Conservation (phyloP, 768 basidiomycete genomes). For the Neoboletus brunneissimus region DNA sequence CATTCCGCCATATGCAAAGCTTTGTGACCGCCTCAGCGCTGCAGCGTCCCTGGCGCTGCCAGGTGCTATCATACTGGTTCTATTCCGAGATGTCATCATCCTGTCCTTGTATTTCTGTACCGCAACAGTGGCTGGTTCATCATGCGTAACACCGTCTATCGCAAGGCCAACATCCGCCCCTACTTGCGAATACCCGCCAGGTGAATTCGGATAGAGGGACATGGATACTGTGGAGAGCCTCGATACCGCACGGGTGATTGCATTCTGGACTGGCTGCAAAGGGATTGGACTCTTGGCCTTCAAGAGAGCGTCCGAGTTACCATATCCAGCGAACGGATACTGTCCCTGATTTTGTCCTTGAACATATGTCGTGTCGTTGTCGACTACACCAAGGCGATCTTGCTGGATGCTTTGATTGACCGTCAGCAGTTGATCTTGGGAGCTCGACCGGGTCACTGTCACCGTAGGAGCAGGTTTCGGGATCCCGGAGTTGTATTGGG, state of each 20-base stretch:
- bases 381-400: constrained; percentile 4
- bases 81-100: constrained; percentile 15
- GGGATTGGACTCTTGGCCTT: constrained; percentile 29
- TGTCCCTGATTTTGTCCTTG: constrained; percentile 12
- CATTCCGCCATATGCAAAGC: constrained; percentile 52
- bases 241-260: constrained; percentile 40
- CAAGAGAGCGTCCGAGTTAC: constrained; percentile 19
- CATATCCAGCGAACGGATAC: constrained; percentile 27
- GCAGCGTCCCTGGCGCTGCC: constrained; percentile 19
- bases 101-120: constrained; percentile 36
- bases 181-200: constrained; percentile 27
- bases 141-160: constrained; percentile 38
- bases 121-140: constrained; percentile 39
- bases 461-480: constrained; percentile 26
- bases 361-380: constrained; percentile 11
- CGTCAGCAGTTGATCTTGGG: constrained; percentile 12
- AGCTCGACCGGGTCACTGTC: constrained; percentile 25
- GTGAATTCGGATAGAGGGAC: constrained; percentile 48
- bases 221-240: constrained; percentile 42
- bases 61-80: constrained; percentile 24
- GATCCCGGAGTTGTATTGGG: constrained; percentile 47
- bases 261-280: constrained; percentile 42
- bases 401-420: constrained; percentile 9
- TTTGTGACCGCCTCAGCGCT: constrained; percentile 32
- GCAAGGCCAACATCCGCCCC: constrained; percentile 34